Base-by-base conservation (phyloP, 768 basidiomycete genomes). In the Termitomyces sp. region DNA sequence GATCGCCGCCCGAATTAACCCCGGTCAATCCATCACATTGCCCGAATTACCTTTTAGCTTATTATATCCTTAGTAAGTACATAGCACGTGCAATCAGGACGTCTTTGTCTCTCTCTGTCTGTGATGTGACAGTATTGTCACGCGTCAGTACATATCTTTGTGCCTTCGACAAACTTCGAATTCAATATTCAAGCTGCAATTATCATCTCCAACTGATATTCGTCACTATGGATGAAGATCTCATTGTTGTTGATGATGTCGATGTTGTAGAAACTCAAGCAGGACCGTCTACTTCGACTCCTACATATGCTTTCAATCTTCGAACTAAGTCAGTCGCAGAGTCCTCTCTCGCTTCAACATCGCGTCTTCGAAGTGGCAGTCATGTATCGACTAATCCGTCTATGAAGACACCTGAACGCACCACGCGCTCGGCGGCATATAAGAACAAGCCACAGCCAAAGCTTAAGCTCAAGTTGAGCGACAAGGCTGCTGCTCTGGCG, bases 391-490 rank as follows among this genome's bases (percentile, higher is more conserved):
- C 60, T 51, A 67, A 67, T 20, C 49, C 65, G 15, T 56, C 69
- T 15, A 53, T 63, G 45, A 79, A 80, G 29, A 66, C 66, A 47
- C 63, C 74, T 5, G 87, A 87, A 45, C 82, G 85, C 34, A 73
- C 82, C 3, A 89, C 84, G 31, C 84, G 88, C 45, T 85, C 84
- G n/a, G 72, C 83, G 9, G 73, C 77, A 32, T 71, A 75, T 56
- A 81, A 79, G 59, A 66, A 75, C 12, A 84, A 81, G 60, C 75
- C 76, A 0, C 84, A 85, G 66, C 91, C 92, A 6, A 95, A 93
- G 72, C 82, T 95, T 40, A 95, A 94, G 72, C 84, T 95, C 56
- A 94, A 94, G 75, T 76, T 95, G 68, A 89, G 91, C 72, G 92
- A 92, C 61, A 91, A 90, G 68, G 85, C 89, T 3, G 89, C 86